Conservation (phyloP, 1,139 yeast genomes). For the Schizosaccharomyces versatilis region DNA sequence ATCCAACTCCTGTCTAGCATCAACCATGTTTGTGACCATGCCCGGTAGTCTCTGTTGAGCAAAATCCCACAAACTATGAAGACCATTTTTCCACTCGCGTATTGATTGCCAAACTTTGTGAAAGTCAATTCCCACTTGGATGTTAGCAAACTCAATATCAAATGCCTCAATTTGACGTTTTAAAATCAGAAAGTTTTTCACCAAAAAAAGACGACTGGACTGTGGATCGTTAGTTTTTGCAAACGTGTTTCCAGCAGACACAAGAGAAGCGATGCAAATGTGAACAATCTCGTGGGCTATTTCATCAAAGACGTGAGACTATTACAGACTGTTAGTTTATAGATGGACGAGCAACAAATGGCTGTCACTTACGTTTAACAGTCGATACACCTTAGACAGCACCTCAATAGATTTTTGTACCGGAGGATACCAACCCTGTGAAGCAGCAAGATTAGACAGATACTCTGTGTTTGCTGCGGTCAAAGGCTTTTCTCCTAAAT, state of each 20-base stretch:
- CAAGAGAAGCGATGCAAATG: neutral
- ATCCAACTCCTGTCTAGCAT: neutral
- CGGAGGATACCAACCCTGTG: neutral
- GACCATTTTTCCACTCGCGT: neutral
- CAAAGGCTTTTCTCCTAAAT: too few relatives aligned
- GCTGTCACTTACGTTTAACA: neutral
- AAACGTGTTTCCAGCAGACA: neutral
- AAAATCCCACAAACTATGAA: neutral
- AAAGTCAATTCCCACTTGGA: neutral
- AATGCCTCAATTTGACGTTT: neutral
- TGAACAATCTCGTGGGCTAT: neutral
- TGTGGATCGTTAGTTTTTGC: neutral
- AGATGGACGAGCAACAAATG: neutral
- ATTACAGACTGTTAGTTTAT: neutral
- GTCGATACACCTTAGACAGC: neutral
- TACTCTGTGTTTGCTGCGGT: neutral
- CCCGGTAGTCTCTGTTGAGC: neutral
- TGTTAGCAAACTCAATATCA: neutral
- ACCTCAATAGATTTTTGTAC: neutral
- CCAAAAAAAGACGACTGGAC: neutral
- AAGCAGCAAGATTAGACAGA: neutral
- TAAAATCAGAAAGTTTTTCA: neutral
- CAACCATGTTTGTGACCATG: neutral
- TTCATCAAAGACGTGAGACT: slow-evolving; percentile 2
- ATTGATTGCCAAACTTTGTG: neutral